Evolutionary conservation across 1,284 basidiomycete genomes (phyloP), one percentile per base, ranked within the genome.

Genomic region (Papiliotrema terrestris): DNA sequence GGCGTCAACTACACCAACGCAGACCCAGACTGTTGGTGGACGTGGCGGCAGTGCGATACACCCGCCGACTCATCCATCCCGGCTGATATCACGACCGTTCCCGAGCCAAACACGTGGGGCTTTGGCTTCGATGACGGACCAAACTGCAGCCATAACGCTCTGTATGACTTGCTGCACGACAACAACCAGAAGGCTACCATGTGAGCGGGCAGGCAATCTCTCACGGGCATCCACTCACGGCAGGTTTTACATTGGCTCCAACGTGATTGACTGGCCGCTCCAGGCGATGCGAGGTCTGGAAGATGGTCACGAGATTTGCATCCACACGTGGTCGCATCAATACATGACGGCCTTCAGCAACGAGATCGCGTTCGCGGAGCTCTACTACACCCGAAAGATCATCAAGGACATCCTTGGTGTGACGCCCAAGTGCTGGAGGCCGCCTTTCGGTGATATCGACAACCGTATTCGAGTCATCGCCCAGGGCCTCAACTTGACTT

Each of bases 381-480:
- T 83, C 22, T 83, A 80, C 68, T 82, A 82, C 75, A 78, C 80
- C 26, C 74, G 74, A 56, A 72, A 79, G 63, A 70, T 68, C 48
- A 81, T 82, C 77, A 80, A 81, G 68, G 70, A 74, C 26, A 66
- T 82, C 47, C 62, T 79, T 6, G 80, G 80, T 48, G 73, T 82
- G 15, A 81, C 80, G 2, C 77, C 79, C 5, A 69, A 66, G 39
- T 79, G 76, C 70, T 80, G 78, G 76, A 63, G 77, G 44, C 78
- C 79, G 35, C 79, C 80, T 3, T 81, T 72, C 63, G 80, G 80
- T 11, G 68, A 79, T 53, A 73, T 81, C 36, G 81, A 83, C 65
- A 79, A 82, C 68, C 78, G 81, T 29, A 76, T 83, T 41, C 75
- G 82, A 26, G 67, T 74, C 51, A 81, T 83, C 53, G 82, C 82